Percentiles rank a stretch among this genome's conserved stretches.
These are phyloP conservation scores for Ceratobasidium sp. DNA, from an alignment of 1,284 basidiomycete species.

Conservation along the genomic window DNA sequence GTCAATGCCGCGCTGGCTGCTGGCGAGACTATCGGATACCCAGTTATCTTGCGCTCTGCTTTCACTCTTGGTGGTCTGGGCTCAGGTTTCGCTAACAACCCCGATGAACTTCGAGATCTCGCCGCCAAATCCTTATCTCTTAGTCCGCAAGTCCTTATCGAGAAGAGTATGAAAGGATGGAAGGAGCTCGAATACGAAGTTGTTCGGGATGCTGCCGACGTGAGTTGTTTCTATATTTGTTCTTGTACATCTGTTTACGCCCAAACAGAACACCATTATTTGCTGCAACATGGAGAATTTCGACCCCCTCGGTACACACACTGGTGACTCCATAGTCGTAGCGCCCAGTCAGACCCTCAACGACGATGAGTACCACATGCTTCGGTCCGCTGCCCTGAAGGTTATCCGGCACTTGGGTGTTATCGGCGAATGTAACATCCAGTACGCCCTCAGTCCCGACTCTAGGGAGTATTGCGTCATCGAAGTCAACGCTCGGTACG, in stretches of 20 bases:
- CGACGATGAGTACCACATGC: conserved; percentile 99
- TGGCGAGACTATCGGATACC: conserved; percentile 94
- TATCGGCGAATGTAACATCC: conserved; percentile 98
- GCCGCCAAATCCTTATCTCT: conserved; percentile 92
- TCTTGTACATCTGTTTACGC: conserved; percentile 19
- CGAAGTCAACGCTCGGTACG: conserved; percentile 93
- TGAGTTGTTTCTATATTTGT: conserved; percentile 59
- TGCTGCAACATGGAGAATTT: conserved; percentile 99
- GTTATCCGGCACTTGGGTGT: conserved; percentile 98
- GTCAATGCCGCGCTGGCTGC: conserved; percentile 94
- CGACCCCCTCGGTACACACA: conserved; percentile 98
- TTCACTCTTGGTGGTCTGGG: conserved; percentile 99
- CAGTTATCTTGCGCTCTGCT: conserved; percentile 97
- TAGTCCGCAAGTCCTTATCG: conserved; percentile 96
- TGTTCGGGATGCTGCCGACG: conserved; percentile 95
- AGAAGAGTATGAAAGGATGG: conserved; percentile 99
- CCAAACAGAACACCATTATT: conserved; percentile 85
- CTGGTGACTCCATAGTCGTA: conserved; percentile 99
- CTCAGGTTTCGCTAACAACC: conserved; percentile 96
- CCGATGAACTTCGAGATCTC: conserved; percentile 95
- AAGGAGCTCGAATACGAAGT: conserved; percentile 99
- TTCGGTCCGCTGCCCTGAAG: conserved; percentile 97
- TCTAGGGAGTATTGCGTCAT: conserved; percentile 98
- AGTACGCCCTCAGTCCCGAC: conserved; percentile 96
- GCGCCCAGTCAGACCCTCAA: conserved; percentile 98